These are phyloP conservation scores for Grigorovia humatica DNA, from an alignment of 805 yeast genomes.

Conservation along the genomic window DNA sequence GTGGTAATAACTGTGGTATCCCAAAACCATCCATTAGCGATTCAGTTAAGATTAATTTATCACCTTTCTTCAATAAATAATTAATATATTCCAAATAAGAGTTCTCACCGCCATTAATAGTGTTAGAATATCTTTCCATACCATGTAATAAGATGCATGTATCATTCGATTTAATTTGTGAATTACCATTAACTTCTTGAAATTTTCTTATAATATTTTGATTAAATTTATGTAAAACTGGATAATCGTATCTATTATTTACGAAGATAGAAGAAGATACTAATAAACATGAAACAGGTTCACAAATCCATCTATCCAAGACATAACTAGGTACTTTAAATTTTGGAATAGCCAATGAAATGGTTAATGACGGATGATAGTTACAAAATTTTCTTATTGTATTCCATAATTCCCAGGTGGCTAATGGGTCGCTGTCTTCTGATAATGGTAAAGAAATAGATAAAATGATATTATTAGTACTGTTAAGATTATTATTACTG, in stretches of 20 bases:
- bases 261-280: slow-evolving; percentile 48
- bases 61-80: slow-evolving; percentile 31
- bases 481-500: slow-evolving; percentile 14
- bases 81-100: slow-evolving; percentile 37
- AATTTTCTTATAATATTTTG: slow-evolving; percentile 40
- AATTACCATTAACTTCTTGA: slow-evolving; percentile 31
- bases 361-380: slow-evolving; percentile 47
- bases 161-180: slow-evolving; percentile 23
- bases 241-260: slow-evolving; percentile 49
- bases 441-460: slow-evolving; percentile 42
- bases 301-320: slow-evolving; percentile 54
- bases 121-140: slow-evolving; percentile 32
- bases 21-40: slow-evolving; percentile 1
- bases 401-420: slow-evolving; percentile 72
- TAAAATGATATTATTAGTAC: slow-evolving; percentile 20
- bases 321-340: slow-evolving; percentile 41
- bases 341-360: slow-evolving; percentile 67
- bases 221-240: slow-evolving; percentile 50
- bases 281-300: slow-evolving; percentile 51
- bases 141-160: slow-evolving; percentile 44
- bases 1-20: slow-evolving; percentile 33
- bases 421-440: slow-evolving; percentile 42
- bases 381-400: slow-evolving; percentile 46
- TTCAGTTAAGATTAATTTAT: slow-evolving; percentile 9
- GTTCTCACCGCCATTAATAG: slow-evolving; percentile 28